phyloP scores from a whole-genome alignment of 768 basidiomycete genomes.

The Lactarius akahatsu region DNA sequence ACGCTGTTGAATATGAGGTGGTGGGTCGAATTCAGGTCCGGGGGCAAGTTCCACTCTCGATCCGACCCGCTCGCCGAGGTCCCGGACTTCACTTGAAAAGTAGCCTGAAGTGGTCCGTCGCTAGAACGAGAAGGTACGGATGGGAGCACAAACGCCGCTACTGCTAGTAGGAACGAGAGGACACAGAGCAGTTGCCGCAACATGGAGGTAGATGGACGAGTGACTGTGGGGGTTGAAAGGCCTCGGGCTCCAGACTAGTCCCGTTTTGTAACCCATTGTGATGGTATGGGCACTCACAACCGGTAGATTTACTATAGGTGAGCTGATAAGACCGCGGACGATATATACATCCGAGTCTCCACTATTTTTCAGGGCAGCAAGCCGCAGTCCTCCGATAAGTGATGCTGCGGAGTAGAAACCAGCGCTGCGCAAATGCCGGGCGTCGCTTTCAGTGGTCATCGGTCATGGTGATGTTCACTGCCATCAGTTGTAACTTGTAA shows the following conservation, averaged over 20 bases:
- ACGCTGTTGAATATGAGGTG: conserved; percentile 40
- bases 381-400: too few species aligned
- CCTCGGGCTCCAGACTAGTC: too few species aligned
- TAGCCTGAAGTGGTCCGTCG: conserved; percentile 31
- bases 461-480: too few species aligned
- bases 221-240: too few species aligned
- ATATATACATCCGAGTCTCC: neutral
- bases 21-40: conserved; percentile 35
- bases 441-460: neutral
- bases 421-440: neutral
- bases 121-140: conserved; percentile 27
- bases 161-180: neutral
- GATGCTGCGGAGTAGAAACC: neutral
- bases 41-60: conserved; percentile 26
- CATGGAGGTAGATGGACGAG: neutral
- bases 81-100: neutral
- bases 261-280: too few species aligned
- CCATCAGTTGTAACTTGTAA: too few species aligned
- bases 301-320: too few species aligned
- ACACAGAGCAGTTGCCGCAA: neutral
- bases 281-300: too few species aligned
- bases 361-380: too few species aligned
- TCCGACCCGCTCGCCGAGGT: neutral
- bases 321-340: neutral
- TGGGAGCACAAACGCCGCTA: conserved; percentile 11